Evolutionary conservation across 495 filamentous ascomycete species (phyloP).

Genomic region (Oleoguttula mirabilis): DNA sequence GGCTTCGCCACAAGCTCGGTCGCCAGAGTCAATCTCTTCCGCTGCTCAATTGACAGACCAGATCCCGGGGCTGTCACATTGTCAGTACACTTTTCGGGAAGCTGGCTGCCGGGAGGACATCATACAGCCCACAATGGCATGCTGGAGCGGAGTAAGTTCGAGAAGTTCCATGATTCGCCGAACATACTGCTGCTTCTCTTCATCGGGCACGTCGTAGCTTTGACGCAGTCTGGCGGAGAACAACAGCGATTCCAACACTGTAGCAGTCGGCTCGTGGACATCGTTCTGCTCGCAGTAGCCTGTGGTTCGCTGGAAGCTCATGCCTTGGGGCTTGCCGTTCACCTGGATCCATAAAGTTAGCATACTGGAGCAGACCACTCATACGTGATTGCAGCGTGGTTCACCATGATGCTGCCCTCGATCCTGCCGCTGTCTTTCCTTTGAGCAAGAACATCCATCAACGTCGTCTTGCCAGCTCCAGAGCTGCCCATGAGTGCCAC

Average conservation of each 20-base stretch:
- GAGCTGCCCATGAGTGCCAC: constrained; percentile 33
- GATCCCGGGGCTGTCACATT: too few relatives aligned
- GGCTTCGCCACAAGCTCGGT: constrained; percentile 59
- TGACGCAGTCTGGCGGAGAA: constrained; percentile 51
- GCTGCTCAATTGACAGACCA: constrained; percentile 48
- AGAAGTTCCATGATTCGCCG: constrained; percentile 47
- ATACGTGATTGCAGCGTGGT: too few relatives aligned
- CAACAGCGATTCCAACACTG: constrained; percentile 50
- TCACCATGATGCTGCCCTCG: too few relatives aligned
- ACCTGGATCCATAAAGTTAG: constrained; percentile 45
- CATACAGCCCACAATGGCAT: constrained; percentile 41
- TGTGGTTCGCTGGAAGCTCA: constrained; percentile 28
- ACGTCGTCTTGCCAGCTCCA: constrained; percentile 27
- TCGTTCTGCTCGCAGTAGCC: constrained; percentile 53
- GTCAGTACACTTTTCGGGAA: too few relatives aligned
- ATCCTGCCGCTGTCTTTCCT: too few relatives aligned
- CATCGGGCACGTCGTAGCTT: constrained; percentile 34
- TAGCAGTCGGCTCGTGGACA: constrained; percentile 45
- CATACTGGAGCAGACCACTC: constrained; percentile 32
- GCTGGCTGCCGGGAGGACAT: too few relatives aligned
- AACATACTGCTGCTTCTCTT: constrained; percentile 50
- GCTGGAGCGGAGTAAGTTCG: constrained; percentile 41
- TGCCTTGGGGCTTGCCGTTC: constrained; percentile 34
- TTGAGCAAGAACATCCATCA: constrained; percentile 44
- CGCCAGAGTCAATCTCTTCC: constrained; percentile 55